phyloP scores from a whole-genome alignment of 73 alveolate species.

The Paraurostyla sp. region DNA sequence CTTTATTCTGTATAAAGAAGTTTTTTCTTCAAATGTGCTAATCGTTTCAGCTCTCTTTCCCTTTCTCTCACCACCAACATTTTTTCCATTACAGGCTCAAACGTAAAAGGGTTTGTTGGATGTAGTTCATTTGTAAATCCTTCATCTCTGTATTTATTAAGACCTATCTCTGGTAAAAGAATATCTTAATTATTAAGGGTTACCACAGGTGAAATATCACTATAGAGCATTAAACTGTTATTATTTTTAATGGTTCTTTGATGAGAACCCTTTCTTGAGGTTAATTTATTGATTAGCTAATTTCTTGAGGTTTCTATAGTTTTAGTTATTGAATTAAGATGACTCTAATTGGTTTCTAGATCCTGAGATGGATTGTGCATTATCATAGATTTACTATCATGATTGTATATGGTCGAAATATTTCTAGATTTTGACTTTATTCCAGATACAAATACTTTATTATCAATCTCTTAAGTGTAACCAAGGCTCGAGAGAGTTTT shows the following conservation, averaged over 20 bases:
- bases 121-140: neutral
- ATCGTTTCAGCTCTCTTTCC: neutral
- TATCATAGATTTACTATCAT: too few species aligned
- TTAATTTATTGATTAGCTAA: neutral
- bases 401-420: too few species aligned
- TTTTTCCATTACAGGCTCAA: neutral
- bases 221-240: neutral
- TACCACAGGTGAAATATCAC: neutral
- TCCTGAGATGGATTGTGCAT: too few species aligned
- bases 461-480: too few species aligned
- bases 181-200: neutral
- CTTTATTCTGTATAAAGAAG: neutral
- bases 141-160: neutral
- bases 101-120: neutral
- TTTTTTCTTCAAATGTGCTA: neutral
- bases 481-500: too few species aligned
- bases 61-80: slow-evolving; percentile 17
- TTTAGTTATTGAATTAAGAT: too few species aligned
- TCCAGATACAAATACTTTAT: too few species aligned
- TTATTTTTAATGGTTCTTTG: neutral
- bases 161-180: neutral
- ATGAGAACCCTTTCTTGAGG: neutral
- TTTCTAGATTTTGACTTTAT: too few species aligned
- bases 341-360: too few species aligned
- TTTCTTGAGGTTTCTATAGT: neutral